These are phyloP conservation scores for Capronia coronata DNA, from an alignment of 2,329 filamentous ascomycete species.

Conservation along the genomic window DNA sequence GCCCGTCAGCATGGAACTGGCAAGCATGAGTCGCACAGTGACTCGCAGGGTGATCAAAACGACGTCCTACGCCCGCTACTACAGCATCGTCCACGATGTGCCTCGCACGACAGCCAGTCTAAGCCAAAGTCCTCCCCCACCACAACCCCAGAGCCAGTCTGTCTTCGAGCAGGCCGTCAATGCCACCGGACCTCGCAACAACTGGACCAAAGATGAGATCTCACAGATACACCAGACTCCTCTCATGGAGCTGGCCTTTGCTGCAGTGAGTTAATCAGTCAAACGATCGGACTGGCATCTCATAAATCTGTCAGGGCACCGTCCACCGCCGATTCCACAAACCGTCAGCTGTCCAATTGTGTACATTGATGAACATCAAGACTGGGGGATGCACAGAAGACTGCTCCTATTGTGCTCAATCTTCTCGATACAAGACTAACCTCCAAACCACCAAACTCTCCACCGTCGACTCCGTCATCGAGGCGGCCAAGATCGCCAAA, in stretches of 20 bases:
- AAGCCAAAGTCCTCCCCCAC: slow-evolving; percentile 20
- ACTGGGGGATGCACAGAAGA: slow-evolving; percentile 88
- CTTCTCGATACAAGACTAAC: slow-evolving; percentile 70
- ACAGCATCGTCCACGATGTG: slow-evolving; percentile 29
- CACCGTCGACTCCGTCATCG: slow-evolving; percentile 71
- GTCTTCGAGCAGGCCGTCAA: slow-evolving; percentile 49
- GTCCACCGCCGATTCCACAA: slow-evolving; percentile 82
- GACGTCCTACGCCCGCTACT: slow-evolving; percentile 16
- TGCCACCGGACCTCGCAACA: slow-evolving; percentile 57
- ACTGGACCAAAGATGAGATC: slow-evolving; percentile 79
- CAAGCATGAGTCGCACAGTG: slow-evolving; percentile 19
- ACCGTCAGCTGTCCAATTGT: slow-evolving; percentile 78
- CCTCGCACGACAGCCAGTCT: slow-evolving; percentile 20
- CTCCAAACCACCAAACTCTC: slow-evolving; percentile 69
- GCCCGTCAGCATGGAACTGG: slow-evolving; percentile 28
- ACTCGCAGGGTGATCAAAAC: slow-evolving; percentile 19
- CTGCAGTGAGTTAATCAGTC: slow-evolving; percentile 54
- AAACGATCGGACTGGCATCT: background rate
- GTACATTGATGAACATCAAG: slow-evolving; percentile 95
- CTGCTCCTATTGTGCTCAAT: slow-evolving; percentile 88
- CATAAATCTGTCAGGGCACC: slow-evolving; percentile 50
- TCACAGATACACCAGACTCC: slow-evolving; percentile 74
- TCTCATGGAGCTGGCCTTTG: slow-evolving; percentile 69
- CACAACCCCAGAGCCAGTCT: slow-evolving; percentile 16
- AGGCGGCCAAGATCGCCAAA: slow-evolving; percentile 68